These are phyloP conservation scores for Yamadazyma buinensis DNA, from an alignment of 1,139 yeast genomes.

Conservation along the genomic window DNA sequence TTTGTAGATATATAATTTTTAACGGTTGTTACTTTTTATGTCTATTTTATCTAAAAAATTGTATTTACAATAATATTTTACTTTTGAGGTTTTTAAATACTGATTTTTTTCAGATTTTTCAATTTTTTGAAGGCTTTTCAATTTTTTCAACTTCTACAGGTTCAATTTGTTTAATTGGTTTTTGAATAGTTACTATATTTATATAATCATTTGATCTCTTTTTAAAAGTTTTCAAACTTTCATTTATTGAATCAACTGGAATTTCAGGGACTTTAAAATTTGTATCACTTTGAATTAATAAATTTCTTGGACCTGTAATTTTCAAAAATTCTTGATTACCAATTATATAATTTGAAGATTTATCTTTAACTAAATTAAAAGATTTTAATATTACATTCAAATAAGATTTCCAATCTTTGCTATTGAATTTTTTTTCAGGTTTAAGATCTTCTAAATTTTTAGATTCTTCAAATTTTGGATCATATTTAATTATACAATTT, in stretches of 20 bases:
- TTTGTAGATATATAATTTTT: no score
- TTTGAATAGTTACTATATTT: conserved; percentile 18
- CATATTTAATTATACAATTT: conserved; percentile 30
- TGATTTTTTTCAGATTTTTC: no score
- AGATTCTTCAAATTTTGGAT: not conserved
- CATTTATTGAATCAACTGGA: conserved; percentile 11
- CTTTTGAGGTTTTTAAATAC: no score
- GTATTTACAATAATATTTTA: no score
- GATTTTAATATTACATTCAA: not conserved
- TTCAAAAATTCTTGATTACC: conserved; percentile 42
- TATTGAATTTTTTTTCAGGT: not conserved
- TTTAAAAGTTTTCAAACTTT: conserved; percentile 9
- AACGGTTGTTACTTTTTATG: no score
- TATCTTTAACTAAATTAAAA: conserved; percentile 1
- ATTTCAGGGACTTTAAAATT: conserved; percentile 12
- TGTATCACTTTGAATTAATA: conserved; percentile 44
- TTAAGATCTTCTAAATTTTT: not conserved
- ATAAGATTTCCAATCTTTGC: not conserved
- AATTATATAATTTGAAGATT: conserved; percentile 18
- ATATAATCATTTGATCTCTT: conserved; percentile 37
- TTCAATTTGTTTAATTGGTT: conserved; percentile 21
- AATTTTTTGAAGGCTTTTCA: no score
- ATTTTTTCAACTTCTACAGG: conserved; percentile 11
- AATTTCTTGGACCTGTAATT: conserved; percentile 53
- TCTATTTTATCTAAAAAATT: no score